Evolutionary conservation across 2,329 filamentous ascomycete species (phyloP).

Genomic region (Ceratocystis huliohia): DNA sequence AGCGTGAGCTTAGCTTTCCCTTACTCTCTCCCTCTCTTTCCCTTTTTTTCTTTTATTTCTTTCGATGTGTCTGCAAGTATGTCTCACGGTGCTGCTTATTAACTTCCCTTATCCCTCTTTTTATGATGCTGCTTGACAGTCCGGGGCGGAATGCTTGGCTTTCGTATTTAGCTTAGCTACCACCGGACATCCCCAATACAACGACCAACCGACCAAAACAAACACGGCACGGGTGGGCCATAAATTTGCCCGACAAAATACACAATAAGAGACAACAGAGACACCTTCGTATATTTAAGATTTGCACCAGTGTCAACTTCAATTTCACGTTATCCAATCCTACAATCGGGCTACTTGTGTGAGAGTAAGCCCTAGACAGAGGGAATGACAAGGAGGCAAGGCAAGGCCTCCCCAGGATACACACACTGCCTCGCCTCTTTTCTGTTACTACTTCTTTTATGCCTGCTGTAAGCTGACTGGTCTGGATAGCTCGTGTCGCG

Average conservation of each 20-base stretch:
- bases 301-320: background rate
- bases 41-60: background rate
- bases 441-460: too few relatives aligned
- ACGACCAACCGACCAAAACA: background rate
- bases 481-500: too few relatives aligned
- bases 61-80: background rate
- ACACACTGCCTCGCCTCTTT: too few relatives aligned
- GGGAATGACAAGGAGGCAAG: too few relatives aligned
- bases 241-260: background rate
- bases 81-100: background rate
- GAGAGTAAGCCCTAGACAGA: background rate
- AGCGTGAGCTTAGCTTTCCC: background rate
- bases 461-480: too few relatives aligned
- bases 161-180: background rate
- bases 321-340: background rate
- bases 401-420: too few relatives aligned
- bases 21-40: background rate
- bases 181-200: constrained; percentile 8
- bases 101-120: background rate
- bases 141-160: background rate
- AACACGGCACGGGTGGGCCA: background rate
- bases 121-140: background rate
- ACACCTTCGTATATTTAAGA: constrained; percentile 1
- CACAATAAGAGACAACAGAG: background rate
- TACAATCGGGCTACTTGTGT: too few relatives aligned